These are phyloP conservation scores for Jackrogersella multiformis DNA, from an alignment of 495 filamentous ascomycete species.

Conservation along the genomic window DNA sequence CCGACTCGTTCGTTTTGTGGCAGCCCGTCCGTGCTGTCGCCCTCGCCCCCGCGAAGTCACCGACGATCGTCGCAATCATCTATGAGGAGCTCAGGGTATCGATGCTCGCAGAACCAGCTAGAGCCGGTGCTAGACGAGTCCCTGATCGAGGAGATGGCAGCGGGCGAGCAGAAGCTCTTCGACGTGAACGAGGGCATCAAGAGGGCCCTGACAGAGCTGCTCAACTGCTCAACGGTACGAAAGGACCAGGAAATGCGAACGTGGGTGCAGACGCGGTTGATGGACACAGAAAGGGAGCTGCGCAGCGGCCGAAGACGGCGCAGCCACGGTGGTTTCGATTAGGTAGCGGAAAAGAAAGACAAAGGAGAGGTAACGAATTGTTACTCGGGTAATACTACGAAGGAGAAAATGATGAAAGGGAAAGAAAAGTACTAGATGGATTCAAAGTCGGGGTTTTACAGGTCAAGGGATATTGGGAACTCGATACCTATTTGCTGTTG, in stretches of 20 bases:
- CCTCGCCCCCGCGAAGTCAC: constrained; percentile 34
- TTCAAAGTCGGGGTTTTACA: background rate
- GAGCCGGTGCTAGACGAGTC: constrained; percentile 52
- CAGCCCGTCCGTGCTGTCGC: constrained; percentile 34
- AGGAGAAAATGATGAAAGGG: background rate
- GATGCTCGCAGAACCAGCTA: constrained; percentile 40
- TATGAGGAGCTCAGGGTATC: constrained; percentile 9
- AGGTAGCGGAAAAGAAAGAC: background rate
- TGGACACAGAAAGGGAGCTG: constrained; percentile 71
- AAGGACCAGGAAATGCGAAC: constrained; percentile 63
- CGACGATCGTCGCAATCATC: constrained; percentile 48
- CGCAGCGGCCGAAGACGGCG: constrained; percentile 55
- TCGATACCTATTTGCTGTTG: constrained; percentile 41
- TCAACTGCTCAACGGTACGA: constrained; percentile 68
- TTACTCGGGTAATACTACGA: constrained; percentile 12
- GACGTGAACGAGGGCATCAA: constrained; percentile 73
- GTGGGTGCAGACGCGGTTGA: constrained; percentile 70
- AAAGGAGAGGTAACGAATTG: background rate
- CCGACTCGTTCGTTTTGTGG: constrained; percentile 45
- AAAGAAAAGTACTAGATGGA: constrained; percentile 16
- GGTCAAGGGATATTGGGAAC: constrained; percentile 20
- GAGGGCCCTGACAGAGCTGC: constrained; percentile 68
- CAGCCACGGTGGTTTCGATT: constrained; percentile 45
- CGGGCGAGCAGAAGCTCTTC: constrained; percentile 63
- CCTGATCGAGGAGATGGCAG: constrained; percentile 53